These are phyloP conservation scores for Pyrenophora graminea DNA, from an alignment of 2,329 filamentous ascomycete species.

Conservation along the genomic window DNA sequence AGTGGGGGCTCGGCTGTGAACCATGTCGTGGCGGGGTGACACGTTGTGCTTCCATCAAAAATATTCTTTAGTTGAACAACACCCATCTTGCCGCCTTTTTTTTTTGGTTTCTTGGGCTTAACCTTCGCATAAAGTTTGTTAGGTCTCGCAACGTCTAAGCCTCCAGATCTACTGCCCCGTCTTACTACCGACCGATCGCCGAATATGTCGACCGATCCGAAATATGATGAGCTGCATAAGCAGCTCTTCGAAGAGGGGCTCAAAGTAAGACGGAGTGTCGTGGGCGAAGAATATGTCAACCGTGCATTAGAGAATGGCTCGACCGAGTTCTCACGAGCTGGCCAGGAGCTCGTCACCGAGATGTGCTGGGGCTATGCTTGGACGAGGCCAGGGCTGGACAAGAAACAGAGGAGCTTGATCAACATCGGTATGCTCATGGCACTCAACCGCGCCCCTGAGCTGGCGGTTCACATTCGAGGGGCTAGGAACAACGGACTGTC, in stretches of 20 bases:
- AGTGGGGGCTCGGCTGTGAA: conserved; percentile 23
- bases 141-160: not conserved
- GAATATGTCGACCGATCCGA: conserved; percentile 49
- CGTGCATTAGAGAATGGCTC: conserved; percentile 60
- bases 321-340: conserved; percentile 63
- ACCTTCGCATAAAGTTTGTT: too few relatives aligned
- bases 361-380: conserved; percentile 68
- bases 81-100: too few relatives aligned
- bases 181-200: conserved; percentile 1
- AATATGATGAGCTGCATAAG: conserved; percentile 54
- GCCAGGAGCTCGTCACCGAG: conserved; percentile 67
- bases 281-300: conserved; percentile 66
- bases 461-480: conserved; percentile 65
- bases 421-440: conserved; percentile 69
- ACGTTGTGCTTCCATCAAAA: too few relatives aligned
- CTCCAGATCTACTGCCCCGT: not conserved
- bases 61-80: too few relatives aligned
- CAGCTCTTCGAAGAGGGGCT: conserved; percentile 65
- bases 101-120: too few relatives aligned
- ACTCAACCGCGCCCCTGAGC: conserved; percentile 62
- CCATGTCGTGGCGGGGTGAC: conserved; percentile 1
- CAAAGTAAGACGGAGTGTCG: conserved; percentile 62
- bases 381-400: conserved; percentile 65
- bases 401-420: conserved; percentile 64
- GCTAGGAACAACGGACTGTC: conserved; percentile 66